Percentiles rank a stretch among this genome's conserved stretches.
Conservation (phyloP, 495 filamentous ascomycete genomes). For the Penicillium riverlandense region DNA sequence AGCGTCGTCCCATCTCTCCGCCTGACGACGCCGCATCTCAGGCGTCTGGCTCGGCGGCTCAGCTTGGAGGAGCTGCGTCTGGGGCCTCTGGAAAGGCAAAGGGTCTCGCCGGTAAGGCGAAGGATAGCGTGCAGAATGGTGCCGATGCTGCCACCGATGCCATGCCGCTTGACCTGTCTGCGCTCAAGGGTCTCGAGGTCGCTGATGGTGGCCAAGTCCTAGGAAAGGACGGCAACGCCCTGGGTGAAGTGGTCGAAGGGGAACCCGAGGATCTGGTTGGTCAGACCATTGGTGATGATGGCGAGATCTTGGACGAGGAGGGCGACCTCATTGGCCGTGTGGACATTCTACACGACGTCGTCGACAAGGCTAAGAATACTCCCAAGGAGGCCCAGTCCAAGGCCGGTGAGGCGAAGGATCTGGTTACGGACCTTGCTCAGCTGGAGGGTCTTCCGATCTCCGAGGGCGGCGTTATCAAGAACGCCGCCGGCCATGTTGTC, state of each 20-base stretch:
- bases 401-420: constrained; percentile 11
- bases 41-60: constrained; percentile 24
- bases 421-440: constrained; percentile 38
- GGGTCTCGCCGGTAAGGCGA: constrained; percentile 12
- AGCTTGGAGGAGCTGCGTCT: constrained; percentile 12
- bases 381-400: constrained; percentile 13
- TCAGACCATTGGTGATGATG: constrained; percentile 46
- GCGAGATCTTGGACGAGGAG: constrained; percentile 45
- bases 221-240: constrained; percentile 29
- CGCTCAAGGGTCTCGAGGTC: constrained; percentile 62
- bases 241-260: constrained; percentile 35
- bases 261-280: constrained; percentile 37
- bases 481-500: constrained; percentile 46
- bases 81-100: constrained; percentile 13
- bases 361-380: constrained; percentile 18
- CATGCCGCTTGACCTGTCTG: constrained; percentile 48
- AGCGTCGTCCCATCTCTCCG: constrained; percentile 20
- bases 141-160: constrained; percentile 23
- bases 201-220: constrained; percentile 34
- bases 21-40: constrained; percentile 20
- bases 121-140: constrained; percentile 13
- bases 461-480: constrained; percentile 49
- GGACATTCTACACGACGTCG: constrained; percentile 29
- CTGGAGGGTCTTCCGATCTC: constrained; percentile 51
- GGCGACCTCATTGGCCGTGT: constrained; percentile 42